Percentiles rank a stretch among this genome's conserved stretches.
Conservation (phyloP, 139 green algal genomes). For the Picochlorum sp. region DNA sequence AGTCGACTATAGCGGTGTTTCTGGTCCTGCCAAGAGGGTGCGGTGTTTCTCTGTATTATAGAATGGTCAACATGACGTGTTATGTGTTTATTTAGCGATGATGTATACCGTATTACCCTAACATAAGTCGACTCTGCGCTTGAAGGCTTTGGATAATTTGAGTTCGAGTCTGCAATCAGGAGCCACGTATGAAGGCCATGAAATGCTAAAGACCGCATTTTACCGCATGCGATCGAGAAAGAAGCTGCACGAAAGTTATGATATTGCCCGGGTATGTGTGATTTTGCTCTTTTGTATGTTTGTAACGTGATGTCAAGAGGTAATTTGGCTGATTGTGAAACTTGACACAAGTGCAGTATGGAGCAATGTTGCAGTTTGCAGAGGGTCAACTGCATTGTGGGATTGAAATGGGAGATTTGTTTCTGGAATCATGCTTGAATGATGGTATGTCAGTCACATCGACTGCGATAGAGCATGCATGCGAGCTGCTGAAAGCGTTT, state of each 20-base stretch:
- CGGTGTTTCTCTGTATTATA: too few relatives aligned
- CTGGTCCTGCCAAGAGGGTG: too few relatives aligned
- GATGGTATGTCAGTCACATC: neutral
- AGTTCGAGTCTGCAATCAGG: neutral
- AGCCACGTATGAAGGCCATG: conserved; percentile 22
- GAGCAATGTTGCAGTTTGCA: conserved; percentile 15
- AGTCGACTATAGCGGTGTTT: too few relatives aligned
- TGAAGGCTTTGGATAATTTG: conserved; percentile 19
- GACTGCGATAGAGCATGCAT: neutral
- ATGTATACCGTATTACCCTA: too few relatives aligned
- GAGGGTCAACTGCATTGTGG: conserved; percentile 18
- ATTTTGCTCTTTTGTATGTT: too few relatives aligned
- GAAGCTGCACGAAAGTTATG: conserved; percentile 13
- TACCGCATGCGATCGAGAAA: conserved; percentile 6
- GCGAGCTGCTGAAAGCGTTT: conserved; percentile 7
- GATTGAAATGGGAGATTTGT: conserved; percentile 15
- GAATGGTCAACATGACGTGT: too few relatives aligned
- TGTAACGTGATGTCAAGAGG: neutral
- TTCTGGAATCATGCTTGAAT: conserved; percentile 16
- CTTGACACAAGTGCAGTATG: neutral
- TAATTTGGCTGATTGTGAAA: neutral
- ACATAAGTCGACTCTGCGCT: too few relatives aligned
- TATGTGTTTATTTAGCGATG: too few relatives aligned
- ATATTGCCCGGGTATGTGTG: conserved; percentile 1
- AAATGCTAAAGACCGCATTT: conserved; percentile 26